Evolutionary conservation across 1,284 basidiomycete species (phyloP).

Genomic region (Tremellales sp.): DNA sequence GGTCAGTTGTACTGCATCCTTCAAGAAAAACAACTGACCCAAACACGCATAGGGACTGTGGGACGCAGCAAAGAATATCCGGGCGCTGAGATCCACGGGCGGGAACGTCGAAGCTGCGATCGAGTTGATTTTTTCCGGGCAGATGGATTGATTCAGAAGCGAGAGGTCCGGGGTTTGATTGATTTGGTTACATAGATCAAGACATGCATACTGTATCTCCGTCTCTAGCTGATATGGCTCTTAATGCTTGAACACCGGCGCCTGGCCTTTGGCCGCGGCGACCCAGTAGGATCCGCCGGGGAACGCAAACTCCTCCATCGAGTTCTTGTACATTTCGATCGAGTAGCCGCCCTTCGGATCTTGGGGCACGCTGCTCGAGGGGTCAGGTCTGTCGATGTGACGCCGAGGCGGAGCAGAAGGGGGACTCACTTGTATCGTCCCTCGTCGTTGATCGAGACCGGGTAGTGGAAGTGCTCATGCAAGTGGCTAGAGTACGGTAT

Average conservation of each 20-base stretch:
- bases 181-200: not conserved
- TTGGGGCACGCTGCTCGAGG: constrained; percentile 31
- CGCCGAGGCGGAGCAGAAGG: constrained; percentile 24
- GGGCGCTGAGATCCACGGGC: constrained; percentile 77
- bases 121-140: constrained; percentile 77
- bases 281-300: constrained; percentile 52
- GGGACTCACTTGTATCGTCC: constrained; percentile 70
- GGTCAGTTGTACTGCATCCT: constrained; percentile 28
- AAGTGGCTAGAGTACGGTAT: constrained; percentile 57
- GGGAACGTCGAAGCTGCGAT: constrained; percentile 86
- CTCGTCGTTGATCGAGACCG: constrained; percentile 78
- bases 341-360: constrained; percentile 50
- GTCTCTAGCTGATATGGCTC: constrained; percentile 6
- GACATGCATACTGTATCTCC: not conserved
- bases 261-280: constrained; percentile 36
- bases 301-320: constrained; percentile 48
- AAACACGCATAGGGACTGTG: constrained; percentile 63
- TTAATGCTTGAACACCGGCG: constrained; percentile 19
- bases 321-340: constrained; percentile 50
- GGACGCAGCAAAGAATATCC: constrained; percentile 82
- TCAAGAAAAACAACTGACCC: constrained; percentile 4
- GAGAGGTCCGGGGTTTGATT: not conserved
- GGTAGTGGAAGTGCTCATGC: constrained; percentile 87
- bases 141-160: constrained; percentile 20
- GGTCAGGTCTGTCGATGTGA: constrained; percentile 57